Conservation (phyloP, 2,329 filamentous ascomycete species). For the Penicillium hesseltinei region DNA sequence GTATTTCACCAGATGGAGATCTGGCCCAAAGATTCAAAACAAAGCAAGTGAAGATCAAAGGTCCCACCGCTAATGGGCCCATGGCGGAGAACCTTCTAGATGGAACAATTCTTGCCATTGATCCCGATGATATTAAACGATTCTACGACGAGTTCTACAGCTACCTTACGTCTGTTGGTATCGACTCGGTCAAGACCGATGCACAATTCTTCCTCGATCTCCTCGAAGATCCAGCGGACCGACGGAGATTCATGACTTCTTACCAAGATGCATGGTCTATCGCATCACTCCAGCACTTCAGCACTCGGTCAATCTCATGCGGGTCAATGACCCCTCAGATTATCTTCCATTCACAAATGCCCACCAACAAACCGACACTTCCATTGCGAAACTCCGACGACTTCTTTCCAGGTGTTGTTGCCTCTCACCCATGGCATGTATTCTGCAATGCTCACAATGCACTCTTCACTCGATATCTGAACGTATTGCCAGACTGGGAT, state of each 20-base stretch:
- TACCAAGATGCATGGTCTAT: constrained; percentile 88
- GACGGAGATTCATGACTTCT: constrained; percentile 67
- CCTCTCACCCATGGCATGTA: constrained; percentile 89
- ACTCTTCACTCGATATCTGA: constrained; percentile 78
- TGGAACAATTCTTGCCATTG: constrained; percentile 68
- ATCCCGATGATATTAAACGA: constrained; percentile 67
- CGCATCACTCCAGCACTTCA: constrained; percentile 73
- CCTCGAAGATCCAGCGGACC: constrained; percentile 64
- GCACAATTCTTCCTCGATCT: constrained; percentile 86
- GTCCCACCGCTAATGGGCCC: constrained; percentile 52
- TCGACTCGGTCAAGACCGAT: constrained; percentile 91
- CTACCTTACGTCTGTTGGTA: constrained; percentile 70
- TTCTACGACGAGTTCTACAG: constrained; percentile 92
- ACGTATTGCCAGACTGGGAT: constrained; percentile 81
- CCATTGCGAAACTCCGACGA: constrained; percentile 82
- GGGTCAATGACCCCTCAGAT: constrained; percentile 90
- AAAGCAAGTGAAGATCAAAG: constrained; percentile 54
- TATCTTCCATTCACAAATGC: constrained; percentile 79
- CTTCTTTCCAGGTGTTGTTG: constrained; percentile 80
- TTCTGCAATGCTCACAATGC: constrained; percentile 91
- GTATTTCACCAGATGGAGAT: constrained; percentile 70
- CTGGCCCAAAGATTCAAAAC: constrained; percentile 80
- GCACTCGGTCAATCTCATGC: constrained; percentile 78
- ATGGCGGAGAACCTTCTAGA: constrained; percentile 25
- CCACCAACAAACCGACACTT: constrained; percentile 69